phyloP scores from a whole-genome alignment of 1,139 yeast genomes.

The Lipomyces yarrowii region DNA sequence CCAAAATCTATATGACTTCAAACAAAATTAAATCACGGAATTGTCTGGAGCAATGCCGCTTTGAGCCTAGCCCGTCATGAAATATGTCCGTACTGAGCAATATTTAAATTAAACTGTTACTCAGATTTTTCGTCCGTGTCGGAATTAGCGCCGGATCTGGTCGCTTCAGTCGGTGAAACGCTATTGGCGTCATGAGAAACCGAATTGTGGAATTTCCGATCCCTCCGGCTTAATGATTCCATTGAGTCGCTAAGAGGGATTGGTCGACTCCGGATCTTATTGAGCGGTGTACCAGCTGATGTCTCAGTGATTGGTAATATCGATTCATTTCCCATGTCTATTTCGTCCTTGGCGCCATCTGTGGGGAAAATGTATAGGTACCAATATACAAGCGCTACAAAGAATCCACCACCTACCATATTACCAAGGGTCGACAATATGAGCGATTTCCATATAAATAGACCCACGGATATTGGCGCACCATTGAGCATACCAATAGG shows the following conservation, averaged over 20 bases:
- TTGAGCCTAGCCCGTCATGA: background rate
- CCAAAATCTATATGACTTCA: background rate
- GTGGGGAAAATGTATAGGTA: constrained; percentile 27
- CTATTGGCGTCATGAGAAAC: background rate
- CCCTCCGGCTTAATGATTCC: background rate
- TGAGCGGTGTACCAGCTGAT: background rate
- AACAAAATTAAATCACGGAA: background rate
- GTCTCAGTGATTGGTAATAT: constrained; percentile 14
- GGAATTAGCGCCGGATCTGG: background rate
- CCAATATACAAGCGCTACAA: constrained; percentile 32
- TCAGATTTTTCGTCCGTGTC: background rate
- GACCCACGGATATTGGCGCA: constrained; percentile 61
- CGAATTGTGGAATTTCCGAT: background rate
- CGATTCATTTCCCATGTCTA: constrained; percentile 11
- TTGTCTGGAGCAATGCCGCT: background rate
- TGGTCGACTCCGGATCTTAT: background rate
- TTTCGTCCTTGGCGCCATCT: constrained; percentile 14
- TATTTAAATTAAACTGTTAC: background rate
- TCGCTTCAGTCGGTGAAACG: background rate
- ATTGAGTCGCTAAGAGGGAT: background rate
- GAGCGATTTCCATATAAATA: constrained; percentile 67
- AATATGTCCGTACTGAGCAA: background rate
- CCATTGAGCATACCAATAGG: constrained; percentile 68
- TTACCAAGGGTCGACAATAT: constrained; percentile 32
- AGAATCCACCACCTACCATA: constrained; percentile 33